Percentiles rank a stretch among this genome's conserved stretches.
These are phyloP conservation scores for Amauroascus niger DNA, from an alignment of 2,329 filamentous ascomycete genomes.

Conservation along the genomic window DNA sequence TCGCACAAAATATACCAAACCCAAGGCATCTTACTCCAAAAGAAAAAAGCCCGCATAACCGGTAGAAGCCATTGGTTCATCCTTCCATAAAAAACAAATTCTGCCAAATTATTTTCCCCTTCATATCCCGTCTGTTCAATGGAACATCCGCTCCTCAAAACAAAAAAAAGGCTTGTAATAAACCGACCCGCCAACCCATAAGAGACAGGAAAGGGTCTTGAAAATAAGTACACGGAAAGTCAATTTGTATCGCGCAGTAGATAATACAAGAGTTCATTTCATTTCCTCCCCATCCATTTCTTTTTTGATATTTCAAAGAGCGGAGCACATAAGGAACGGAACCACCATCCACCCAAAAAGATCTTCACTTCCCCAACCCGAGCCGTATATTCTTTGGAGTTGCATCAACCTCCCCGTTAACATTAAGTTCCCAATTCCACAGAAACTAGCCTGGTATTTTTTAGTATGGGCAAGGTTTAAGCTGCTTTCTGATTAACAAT, in stretches of 20 bases:
- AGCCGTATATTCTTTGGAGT: neutral
- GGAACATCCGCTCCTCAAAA: no score
- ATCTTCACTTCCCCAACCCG: neutral
- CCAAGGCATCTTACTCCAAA: neutral
- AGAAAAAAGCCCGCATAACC: neutral
- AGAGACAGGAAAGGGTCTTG: neutral
- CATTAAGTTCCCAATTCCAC: neutral
- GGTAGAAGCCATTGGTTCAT: no score
- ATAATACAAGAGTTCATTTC: neutral
- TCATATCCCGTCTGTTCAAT: no score
- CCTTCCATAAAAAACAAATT: no score
- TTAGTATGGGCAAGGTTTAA: neutral
- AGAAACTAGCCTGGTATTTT: neutral
- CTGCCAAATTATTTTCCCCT: no score
- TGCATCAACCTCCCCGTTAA: neutral
- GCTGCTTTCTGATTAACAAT: conserved; percentile 53
- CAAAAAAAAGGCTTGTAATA: neutral
- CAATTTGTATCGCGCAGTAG: neutral
- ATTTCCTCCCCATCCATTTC: neutral
- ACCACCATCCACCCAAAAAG: neutral
- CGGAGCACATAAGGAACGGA: neutral
- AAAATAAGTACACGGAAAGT: conserved; percentile 4
- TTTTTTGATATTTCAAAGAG: neutral
- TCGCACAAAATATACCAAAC: no score
- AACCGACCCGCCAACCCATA: neutral